Evolutionary conservation across 176 grass and related monocot species (phyloP), one percentile per base, ranked within the genome.

Genomic region (Zizania latifolia): DNA sequence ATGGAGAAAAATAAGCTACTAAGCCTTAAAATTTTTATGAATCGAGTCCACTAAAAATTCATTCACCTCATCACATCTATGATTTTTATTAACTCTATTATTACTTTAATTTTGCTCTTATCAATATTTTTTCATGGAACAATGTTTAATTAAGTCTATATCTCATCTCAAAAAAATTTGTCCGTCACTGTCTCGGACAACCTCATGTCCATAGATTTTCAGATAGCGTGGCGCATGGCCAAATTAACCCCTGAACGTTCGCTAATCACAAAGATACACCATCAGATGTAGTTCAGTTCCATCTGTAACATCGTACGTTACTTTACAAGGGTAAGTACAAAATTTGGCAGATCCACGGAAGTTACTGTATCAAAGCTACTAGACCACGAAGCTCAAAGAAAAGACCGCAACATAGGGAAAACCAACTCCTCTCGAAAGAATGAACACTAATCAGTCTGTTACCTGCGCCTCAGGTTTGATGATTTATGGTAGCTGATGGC

Each of bases 281-380:
- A 24, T 75, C 51, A 64, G 32, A 76, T 60, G 6, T 12, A 70
- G 28, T 31, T 62, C 45, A 79, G 28, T 41, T 71, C 28, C 51
- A 78, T 78, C 33, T 68, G 65, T 83, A 73, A 32, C 48, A 78
- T 50, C 22, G 53, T 79, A 68, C 60, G 78, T 65, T 82, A 81
- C 19, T 53, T 82, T 87, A 83, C 75, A 88, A 69, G 31, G 67
- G 7, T 12, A 30, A 48, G 28, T 72, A 34, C 72, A 81, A 83
- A 83, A 79, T 44, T 68, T 74, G 74, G 26, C 16, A 22, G 13
- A 39, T 40, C 58, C 23, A 6, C n/a, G 6, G 32, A 69, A 43
- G 2, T 37, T 63, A 59, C 8, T 17, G 23, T 77, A 36, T 16
- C 60, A 78, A 53, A 39, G 23, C 46, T 56, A 66, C 62, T 73